These are phyloP conservation scores for Xenosphaeropsis pyriputrescens DNA, from an alignment of 2,329 filamentous ascomycete species.

Conservation along the genomic window DNA sequence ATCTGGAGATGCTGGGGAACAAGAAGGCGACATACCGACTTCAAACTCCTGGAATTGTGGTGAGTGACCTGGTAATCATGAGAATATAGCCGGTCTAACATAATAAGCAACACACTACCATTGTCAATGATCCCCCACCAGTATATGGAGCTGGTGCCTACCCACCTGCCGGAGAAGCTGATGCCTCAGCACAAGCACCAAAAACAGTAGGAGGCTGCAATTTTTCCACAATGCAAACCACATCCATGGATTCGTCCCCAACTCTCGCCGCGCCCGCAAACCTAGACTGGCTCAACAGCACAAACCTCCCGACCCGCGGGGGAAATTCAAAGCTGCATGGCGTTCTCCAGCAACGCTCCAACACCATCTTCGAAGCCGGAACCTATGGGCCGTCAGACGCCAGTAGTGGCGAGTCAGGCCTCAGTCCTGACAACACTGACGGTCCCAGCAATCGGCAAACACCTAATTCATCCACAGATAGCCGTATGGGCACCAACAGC, in stretches of 20 bases:
- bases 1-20: slow-evolving; percentile 58
- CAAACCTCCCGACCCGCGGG: neutral
- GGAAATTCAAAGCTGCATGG: slow-evolving; percentile 7
- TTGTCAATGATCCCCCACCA: neutral
- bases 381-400: slow-evolving; percentile 26
- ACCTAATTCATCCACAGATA: slow-evolving; percentile 39
- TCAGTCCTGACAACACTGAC: slow-evolving; percentile 11
- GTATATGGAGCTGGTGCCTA: neutral
- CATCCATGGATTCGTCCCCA: neutral
- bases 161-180: neutral
- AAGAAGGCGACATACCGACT: no score
- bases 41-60: neutral
- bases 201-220: neutral
- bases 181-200: neutral
- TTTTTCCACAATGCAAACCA: neutral
- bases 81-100: neutral
- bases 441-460: slow-evolving; percentile 36
- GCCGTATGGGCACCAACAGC: slow-evolving; percentile 20
- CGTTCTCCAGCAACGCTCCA: slow-evolving; percentile 6
- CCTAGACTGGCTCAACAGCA: neutral
- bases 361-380: slow-evolving; percentile 1
- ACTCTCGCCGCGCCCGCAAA: neutral
- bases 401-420: slow-evolving; percentile 18
- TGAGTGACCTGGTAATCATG: neutral
- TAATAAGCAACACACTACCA: no score